These are phyloP conservation scores for Penicillium sp. DNA, from an alignment of 2,329 filamentous ascomycete species.

Conservation along the genomic window DNA sequence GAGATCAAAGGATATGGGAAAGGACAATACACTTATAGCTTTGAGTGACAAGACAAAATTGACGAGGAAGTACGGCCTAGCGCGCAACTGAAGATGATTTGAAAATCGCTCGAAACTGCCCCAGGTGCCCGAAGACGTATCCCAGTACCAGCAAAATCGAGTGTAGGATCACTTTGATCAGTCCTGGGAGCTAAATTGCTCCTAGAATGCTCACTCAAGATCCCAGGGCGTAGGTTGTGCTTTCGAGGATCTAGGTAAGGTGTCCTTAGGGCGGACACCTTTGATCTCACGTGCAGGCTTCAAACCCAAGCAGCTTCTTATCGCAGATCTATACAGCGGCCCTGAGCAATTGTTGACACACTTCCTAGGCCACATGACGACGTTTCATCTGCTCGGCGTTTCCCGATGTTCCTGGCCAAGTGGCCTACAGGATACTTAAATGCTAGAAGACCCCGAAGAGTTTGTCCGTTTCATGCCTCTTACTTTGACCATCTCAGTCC, in stretches of 20 bases:
- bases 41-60: not conserved
- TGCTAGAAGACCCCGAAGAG: no score
- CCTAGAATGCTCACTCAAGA: not conserved
- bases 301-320: no score
- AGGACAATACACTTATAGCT: not conserved
- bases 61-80: not conserved
- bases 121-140: not conserved
- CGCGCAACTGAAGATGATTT: not conserved
- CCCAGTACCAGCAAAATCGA: not conserved
- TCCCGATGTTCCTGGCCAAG: no score
- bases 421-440: no score
- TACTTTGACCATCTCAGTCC: no score
- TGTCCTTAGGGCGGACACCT: not conserved
- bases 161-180: not conserved
- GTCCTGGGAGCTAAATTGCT: no score
- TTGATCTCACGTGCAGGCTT: not conserved
- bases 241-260: not conserved
- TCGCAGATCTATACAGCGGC: no score
- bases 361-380: no score
- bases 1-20: not conserved
- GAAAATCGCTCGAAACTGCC: not conserved
- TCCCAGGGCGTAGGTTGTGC: not conserved
- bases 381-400: no score
- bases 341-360: no score
- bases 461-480: no score